Conservation (phyloP, 371 early-diverging fungal species). For the Circinella umbellata region DNA sequence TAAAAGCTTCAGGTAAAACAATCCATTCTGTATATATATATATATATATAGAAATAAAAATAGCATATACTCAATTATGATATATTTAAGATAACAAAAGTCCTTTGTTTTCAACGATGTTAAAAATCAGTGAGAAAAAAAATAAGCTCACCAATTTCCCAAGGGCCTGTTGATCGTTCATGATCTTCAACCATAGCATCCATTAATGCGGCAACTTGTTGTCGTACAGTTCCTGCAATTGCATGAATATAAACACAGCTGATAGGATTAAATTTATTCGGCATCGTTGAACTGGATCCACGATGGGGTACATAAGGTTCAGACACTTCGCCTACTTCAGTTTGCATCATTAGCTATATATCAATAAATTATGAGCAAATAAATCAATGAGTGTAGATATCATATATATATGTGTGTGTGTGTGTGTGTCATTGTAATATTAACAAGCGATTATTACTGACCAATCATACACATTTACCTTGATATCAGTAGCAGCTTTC, state of each 20-base stretch:
- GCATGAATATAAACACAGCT: constrained; percentile 31
- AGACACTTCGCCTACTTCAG: constrained; percentile 31
- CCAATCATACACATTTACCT: constrained; percentile 1
- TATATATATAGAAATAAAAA: too few relatives aligned
- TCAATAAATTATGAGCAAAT: not conserved
- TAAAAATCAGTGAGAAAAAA: not conserved
- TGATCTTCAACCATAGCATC: constrained; percentile 30
- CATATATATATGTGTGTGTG: too few relatives aligned
- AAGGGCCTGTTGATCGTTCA: constrained; percentile 26
- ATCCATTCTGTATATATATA: constrained; percentile 20
- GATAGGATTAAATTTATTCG: constrained; percentile 30
- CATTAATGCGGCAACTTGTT: constrained; percentile 25
- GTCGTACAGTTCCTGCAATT: constrained; percentile 26
- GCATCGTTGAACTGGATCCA: constrained; percentile 31
- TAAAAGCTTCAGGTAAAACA: constrained; percentile 26
- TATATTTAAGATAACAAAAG: too few relatives aligned
- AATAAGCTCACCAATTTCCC: constrained; percentile 27
- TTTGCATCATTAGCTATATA: constrained; percentile 29
- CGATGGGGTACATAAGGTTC: constrained; percentile 27
- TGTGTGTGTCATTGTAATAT: too few relatives aligned
- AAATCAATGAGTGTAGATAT: too few relatives aligned
- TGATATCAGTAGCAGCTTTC: constrained; percentile 27
- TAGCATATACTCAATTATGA: too few relatives aligned
- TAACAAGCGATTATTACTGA: not conserved
- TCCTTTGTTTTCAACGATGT: too few relatives aligned